A percentile compares a stretch with the other conserved stretches of the same genome.
These are phyloP conservation scores for Dictyophora rubrovolvata DNA, from an alignment of 768 basidiomycete genomes.

Conservation along the genomic window DNA sequence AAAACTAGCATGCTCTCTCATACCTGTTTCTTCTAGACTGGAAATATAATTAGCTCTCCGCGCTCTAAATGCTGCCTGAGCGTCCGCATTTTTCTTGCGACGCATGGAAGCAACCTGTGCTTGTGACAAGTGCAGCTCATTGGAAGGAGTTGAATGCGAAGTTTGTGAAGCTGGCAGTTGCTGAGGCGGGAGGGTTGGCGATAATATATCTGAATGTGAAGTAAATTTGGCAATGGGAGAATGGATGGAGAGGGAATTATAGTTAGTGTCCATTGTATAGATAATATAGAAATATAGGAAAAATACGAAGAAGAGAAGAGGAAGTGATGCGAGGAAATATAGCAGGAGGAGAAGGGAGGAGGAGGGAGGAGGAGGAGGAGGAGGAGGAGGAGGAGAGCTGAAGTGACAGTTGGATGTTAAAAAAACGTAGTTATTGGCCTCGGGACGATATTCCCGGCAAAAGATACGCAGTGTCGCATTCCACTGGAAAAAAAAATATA, in stretches of 20 bases:
- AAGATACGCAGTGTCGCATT: neutral
- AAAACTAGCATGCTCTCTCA: conserved; percentile 15
- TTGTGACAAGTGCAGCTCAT: conserved; percentile 33
- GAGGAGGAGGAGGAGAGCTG: conserved; percentile 17
- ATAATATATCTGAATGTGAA: conserved; percentile 16
- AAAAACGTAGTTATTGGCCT: conserved; percentile 18
- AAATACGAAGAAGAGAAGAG: conserved; percentile 20
- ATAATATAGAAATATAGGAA: neutral
- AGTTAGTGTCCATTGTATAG: conserved; percentile 21
- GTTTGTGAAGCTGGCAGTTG: conserved; percentile 42
- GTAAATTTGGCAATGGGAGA: conserved; percentile 16
- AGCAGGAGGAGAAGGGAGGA: conserved; percentile 16
- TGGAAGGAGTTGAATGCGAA: conserved; percentile 41
- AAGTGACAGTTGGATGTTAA: conserved; percentile 29
- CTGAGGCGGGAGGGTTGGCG: conserved; percentile 28
- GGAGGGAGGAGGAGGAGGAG: conserved; percentile 13
- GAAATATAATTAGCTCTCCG: conserved; percentile 75
- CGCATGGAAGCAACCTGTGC: conserved; percentile 10
- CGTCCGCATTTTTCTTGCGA: conserved; percentile 72
- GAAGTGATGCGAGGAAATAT: conserved; percentile 32
- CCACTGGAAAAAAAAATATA: conserved; percentile 40
- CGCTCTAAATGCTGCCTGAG: conserved; percentile 63
- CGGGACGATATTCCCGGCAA: neutral
- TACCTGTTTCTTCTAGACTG: conserved; percentile 72
- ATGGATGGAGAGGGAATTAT: conserved; percentile 21